Evolutionary conservation across 2,329 filamentous ascomycete species (phyloP).

Genomic region (Ophiocordyceps camponoti-floridani): DNA sequence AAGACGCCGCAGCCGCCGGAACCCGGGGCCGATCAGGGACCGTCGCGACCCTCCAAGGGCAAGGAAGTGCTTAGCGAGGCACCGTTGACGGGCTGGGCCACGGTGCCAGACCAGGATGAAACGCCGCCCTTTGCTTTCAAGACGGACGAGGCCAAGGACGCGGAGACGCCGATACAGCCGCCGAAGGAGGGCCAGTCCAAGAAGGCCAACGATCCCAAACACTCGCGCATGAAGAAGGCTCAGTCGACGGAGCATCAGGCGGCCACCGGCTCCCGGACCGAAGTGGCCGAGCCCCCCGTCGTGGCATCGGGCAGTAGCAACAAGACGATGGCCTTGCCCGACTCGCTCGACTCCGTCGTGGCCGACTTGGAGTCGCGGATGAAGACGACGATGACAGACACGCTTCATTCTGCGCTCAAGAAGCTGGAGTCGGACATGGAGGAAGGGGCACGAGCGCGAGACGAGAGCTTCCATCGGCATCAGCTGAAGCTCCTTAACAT

Average conservation of each 20-base stretch:
- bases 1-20: constrained; percentile 30
- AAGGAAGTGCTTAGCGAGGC: constrained; percentile 17
- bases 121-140: constrained; percentile 21
- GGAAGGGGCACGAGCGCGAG: constrained; percentile 41
- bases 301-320: constrained; percentile 12
- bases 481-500: constrained; percentile 37
- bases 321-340: constrained; percentile 17
- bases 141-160: constrained; percentile 27
- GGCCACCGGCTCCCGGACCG: constrained; percentile 14
- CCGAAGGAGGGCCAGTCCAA: constrained; percentile 26
- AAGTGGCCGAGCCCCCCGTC: constrained; percentile 6
- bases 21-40: constrained; percentile 15
- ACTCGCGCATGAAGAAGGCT: constrained; percentile 50
- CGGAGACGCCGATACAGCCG: constrained; percentile 22
- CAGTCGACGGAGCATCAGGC: constrained; percentile 21
- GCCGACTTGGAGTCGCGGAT: constrained; percentile 34
- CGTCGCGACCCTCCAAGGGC: constrained; percentile 13
- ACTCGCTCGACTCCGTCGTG: constrained; percentile 35
- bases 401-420: constrained; percentile 38
- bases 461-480: constrained; percentile 31
- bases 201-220: constrained; percentile 39
- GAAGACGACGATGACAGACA: constrained; percentile 25
- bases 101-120: constrained; percentile 13
- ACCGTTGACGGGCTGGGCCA: constrained; percentile 9
- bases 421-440: constrained; percentile 44